Evolutionary conservation across 768 basidiomycete genomes (phyloP).

Genomic region (Russula ochroleuca): DNA sequence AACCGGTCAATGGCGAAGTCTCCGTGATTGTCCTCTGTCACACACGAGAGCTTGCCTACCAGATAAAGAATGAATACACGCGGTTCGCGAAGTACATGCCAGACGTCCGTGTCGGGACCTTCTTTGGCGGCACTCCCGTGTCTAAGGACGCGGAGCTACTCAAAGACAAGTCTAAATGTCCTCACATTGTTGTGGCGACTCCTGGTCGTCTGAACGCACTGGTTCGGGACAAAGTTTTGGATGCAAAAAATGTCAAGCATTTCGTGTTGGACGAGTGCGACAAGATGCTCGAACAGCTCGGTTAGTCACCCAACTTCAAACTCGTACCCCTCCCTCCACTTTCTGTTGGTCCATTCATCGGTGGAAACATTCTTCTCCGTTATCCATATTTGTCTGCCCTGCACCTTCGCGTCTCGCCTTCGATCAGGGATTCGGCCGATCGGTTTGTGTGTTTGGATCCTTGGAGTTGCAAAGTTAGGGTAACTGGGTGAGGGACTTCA

Average conservation of each 20-base stretch:
- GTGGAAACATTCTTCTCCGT: constrained; percentile 43
- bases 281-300: constrained; percentile 99
- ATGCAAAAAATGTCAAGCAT: constrained; percentile 96
- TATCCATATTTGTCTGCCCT: constrained; percentile 45
- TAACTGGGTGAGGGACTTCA: constrained; percentile 13
- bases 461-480: constrained; percentile 17
- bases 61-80: constrained; percentile 99
- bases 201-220: constrained; percentile 97
- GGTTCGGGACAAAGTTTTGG: constrained; percentile 89
- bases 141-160: constrained; percentile 90
- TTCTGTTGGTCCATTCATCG: constrained; percentile 30
- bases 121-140: constrained; percentile 95
- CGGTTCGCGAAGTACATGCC: constrained; percentile 99
- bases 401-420: constrained; percentile 26
- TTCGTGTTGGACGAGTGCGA: constrained; percentile 99
- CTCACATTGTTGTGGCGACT: constrained; percentile 97
- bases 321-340: constrained; percentile 41
- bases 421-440: constrained; percentile 30
- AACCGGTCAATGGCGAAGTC: constrained; percentile 97
- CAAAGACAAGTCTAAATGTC: constrained; percentile 95
- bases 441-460: constrained; percentile 20
- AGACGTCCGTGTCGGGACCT: constrained; percentile 93
- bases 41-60: constrained; percentile 98
- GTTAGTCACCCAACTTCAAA: constrained; percentile 94
- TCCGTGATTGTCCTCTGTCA: constrained; percentile 98